Evolutionary conservation across 768 basidiomycete genomes (phyloP).

Genomic region (Epithele typhae): DNA sequence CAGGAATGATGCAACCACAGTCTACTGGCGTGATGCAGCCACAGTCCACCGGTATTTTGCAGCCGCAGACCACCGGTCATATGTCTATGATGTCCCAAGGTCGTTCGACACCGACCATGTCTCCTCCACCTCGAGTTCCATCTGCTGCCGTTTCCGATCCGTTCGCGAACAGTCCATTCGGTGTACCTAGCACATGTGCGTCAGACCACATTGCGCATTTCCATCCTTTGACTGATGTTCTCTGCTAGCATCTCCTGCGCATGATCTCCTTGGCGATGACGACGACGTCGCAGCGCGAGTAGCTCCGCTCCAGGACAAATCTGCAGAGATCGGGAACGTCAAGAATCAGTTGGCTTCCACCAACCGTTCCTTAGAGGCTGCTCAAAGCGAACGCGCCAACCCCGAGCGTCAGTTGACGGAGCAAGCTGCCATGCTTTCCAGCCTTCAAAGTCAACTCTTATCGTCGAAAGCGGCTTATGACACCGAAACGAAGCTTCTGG

Average conservation of each 20-base stretch:
- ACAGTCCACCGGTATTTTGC: conserved; percentile 23
- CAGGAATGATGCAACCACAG: background rate
- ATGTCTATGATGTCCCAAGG: background rate
- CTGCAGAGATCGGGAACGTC: conserved; percentile 83
- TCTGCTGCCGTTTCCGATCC: conserved; percentile 11
- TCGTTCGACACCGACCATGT: conserved; percentile 8
- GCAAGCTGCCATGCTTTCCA: conserved; percentile 71
- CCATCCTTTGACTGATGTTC: too few species aligned
- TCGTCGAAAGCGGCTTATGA: conserved; percentile 84
- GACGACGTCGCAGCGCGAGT: conserved; percentile 49
- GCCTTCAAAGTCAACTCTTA: conserved; percentile 79
- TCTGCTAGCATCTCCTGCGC: conserved; percentile 15
- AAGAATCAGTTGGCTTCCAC: conserved; percentile 85
- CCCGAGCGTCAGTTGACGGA: conserved; percentile 62
- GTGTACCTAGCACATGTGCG: conserved; percentile 25
- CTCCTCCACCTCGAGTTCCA: conserved; percentile 13
- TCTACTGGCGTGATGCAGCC: conserved; percentile 14
- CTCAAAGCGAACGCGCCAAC: conserved; percentile 60
- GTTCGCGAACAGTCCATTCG: conserved; percentile 47
- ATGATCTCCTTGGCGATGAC: conserved; percentile 72
- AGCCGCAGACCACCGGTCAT: background rate
- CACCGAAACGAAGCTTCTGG: conserved; percentile 69
- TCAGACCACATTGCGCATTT: too few species aligned
- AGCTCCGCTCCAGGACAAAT: conserved; percentile 62
- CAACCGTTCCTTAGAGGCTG: conserved; percentile 58